Evolutionary conservation across 805 yeast species (phyloP).

Genomic region (Candida maesae): DNA sequence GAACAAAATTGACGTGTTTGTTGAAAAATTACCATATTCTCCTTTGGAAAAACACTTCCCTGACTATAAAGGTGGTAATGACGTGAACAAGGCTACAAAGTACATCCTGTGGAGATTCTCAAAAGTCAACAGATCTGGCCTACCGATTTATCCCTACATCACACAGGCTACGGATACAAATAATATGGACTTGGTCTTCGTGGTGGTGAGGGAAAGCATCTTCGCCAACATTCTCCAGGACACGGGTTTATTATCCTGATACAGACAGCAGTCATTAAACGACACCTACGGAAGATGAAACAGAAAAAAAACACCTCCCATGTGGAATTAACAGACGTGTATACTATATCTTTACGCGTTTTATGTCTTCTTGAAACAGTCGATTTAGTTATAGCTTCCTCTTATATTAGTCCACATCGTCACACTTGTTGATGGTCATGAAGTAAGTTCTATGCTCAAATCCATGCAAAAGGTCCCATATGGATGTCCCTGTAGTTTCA

Average conservation of each 20-base stretch:
- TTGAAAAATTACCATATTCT: constrained; percentile 75
- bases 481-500: not conserved
- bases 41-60: constrained; percentile 84
- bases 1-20: constrained; percentile 87
- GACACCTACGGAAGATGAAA: no score
- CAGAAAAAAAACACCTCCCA: not conserved
- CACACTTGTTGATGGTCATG: constrained; percentile 32
- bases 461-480: constrained; percentile 28
- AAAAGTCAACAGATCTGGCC: constrained; percentile 75
- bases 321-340: no score
- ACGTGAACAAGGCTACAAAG: constrained; percentile 86
- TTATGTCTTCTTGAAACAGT: not conserved
- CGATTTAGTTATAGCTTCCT: not conserved
- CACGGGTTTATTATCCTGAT: constrained; percentile 57
- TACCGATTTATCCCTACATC: constrained; percentile 83
- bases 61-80: constrained; percentile 87
- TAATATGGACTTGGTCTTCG: constrained; percentile 80
- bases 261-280: not conserved
- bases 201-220: constrained; percentile 77
- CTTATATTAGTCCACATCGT: constrained; percentile 14
- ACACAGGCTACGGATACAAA: constrained; percentile 95
- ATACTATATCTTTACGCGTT: no score
- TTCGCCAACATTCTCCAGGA: constrained; percentile 73
- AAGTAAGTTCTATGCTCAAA: constrained; percentile 38
- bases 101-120: constrained; percentile 89